Evolutionary conservation across 768 basidiomycete genomes (phyloP).

Genomic region (Hericium alpestre): DNA sequence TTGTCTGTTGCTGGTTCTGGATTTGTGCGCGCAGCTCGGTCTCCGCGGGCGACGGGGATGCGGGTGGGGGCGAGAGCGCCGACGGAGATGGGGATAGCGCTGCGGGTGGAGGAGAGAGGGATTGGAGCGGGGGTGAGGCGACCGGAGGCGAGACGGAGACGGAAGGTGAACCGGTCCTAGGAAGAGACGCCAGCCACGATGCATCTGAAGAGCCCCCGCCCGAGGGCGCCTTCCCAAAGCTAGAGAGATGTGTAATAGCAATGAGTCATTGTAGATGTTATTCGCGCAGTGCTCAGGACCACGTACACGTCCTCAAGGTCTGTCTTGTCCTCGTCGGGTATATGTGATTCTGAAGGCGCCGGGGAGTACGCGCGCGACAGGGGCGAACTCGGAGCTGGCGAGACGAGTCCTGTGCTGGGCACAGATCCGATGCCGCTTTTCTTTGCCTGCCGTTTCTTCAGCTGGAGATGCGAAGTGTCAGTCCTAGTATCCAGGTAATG

Average conservation of each 20-base stretch:
- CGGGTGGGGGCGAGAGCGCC: slow-evolving; percentile 6
- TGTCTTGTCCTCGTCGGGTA: slow-evolving; percentile 29
- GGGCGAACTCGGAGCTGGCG: slow-evolving; percentile 36
- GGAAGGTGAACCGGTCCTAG: slow-evolving; percentile 26
- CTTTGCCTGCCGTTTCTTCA: slow-evolving; percentile 71
- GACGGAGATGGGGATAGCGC: slow-evolving; percentile 2
- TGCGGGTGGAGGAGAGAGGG: slow-evolving; percentile 25
- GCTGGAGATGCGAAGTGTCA: slow-evolving; percentile 41
- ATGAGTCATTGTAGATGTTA: not conserved
- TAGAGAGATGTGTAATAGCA: slow-evolving; percentile 9
- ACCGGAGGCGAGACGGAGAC: slow-evolving; percentile 17
- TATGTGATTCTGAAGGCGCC: slow-evolving; percentile 14
- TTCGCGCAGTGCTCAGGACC: not conserved
- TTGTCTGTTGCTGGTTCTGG: slow-evolving; percentile 60
- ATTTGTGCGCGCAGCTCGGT: slow-evolving; percentile 23
- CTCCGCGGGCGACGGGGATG: slow-evolving; percentile 7
- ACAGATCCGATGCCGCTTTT: slow-evolving; percentile 27
- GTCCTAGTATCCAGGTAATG: not conserved
- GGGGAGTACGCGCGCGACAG: slow-evolving; percentile 18
- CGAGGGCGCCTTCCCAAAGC: slow-evolving; percentile 29
- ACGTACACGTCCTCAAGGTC: slow-evolving; percentile 61
- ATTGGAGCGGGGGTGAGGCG: slow-evolving; percentile 17
- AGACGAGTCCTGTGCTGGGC: slow-evolving; percentile 21
- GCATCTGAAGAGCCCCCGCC: slow-evolving; percentile 25
- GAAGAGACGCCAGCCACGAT: slow-evolving; percentile 55